A percentile compares a stretch with the other conserved stretches of the same genome.
phyloP scores from a whole-genome alignment of 352 stramenopile species.

The Phytopythium boreale region DNA sequence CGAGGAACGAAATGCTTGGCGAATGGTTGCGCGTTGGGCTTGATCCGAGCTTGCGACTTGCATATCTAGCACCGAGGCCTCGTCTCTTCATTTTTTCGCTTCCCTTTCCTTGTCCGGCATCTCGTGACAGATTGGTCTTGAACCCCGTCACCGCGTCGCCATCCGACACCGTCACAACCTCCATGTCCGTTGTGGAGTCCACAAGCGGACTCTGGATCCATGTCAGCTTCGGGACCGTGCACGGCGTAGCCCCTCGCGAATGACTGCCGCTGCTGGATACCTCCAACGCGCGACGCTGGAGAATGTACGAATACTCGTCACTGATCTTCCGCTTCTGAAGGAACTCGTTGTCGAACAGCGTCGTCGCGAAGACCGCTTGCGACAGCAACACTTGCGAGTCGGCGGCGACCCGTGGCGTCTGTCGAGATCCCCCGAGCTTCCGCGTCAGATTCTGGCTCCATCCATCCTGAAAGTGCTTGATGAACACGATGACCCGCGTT shows the following conservation, averaged over 20 bases:
- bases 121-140: not conserved
- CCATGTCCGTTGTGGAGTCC: conserved; percentile 41
- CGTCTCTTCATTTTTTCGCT: no score
- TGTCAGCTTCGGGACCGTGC: conserved; percentile 39
- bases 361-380: not conserved
- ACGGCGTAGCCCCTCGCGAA: conserved; percentile 6
- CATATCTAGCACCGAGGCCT: no score
- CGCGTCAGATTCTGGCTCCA: not conserved
- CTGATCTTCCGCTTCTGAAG: conserved; percentile 61
- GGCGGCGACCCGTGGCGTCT: not conserved
- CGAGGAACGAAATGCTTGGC: conserved; percentile 34
- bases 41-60: not conserved
- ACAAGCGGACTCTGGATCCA: conserved; percentile 54
- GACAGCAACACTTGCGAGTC: not conserved
- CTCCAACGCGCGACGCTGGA: conserved; percentile 40
- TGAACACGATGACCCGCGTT: conserved; percentile 24
- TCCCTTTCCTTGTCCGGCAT: not conserved
- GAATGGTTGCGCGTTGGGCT: not conserved
- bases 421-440: not conserved
- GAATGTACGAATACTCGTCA: conserved; percentile 73
- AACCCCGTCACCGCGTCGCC: conserved; percentile 24
- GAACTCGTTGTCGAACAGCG: conserved; percentile 29
- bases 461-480: conserved; percentile 35
- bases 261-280: conserved; percentile 11
- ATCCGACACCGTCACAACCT: conserved; percentile 32